A percentile compares a stretch with the other conserved stretches of the same genome.
Conservation (phyloP, 371 early-diverging fungal genomes). For the Thermomucor indicae-seudaticae region DNA sequence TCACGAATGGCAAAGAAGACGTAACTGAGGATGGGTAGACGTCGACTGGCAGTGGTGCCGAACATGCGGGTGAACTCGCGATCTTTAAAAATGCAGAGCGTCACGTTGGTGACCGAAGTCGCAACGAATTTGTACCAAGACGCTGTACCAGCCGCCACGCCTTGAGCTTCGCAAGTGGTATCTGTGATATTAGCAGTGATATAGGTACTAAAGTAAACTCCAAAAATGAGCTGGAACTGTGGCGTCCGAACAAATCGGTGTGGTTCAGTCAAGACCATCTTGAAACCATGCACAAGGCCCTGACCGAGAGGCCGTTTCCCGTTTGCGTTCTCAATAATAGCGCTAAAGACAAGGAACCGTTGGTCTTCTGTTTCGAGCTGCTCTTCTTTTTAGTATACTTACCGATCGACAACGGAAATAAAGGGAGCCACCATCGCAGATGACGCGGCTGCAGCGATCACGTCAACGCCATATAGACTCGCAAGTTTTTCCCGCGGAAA, state of each 20-base stretch:
- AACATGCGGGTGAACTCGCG: conserved; percentile 59
- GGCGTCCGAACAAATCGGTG: conserved; percentile 37
- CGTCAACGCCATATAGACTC: conserved; percentile 37
- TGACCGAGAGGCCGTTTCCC: conserved; percentile 42
- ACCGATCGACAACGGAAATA: conserved; percentile 64
- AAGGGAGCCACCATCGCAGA: conserved; percentile 53
- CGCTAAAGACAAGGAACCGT: too few relatives aligned
- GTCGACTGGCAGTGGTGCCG: conserved; percentile 35
- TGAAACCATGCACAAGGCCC: conserved; percentile 44
- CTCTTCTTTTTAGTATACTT: neutral
- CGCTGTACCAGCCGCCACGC: conserved; percentile 15
- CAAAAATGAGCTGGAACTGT: conserved; percentile 49
- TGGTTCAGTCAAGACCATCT: conserved; percentile 35
- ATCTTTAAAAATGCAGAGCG: conserved; percentile 57
- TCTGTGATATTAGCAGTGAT: conserved; percentile 55
- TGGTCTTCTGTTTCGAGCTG: neutral
- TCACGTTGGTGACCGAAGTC: conserved; percentile 53
- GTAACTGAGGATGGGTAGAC: conserved; percentile 50
- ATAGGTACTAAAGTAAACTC: conserved; percentile 57
- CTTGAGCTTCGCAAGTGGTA: conserved; percentile 41
- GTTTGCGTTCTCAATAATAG: conserved; percentile 61
- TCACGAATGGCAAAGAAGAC: conserved; percentile 58
- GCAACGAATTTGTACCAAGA: conserved; percentile 56
- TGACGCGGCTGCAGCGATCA: conserved; percentile 38
- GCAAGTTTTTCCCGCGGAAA: conserved; percentile 1